These are phyloP conservation scores for Mycena kentingensis DNA, from an alignment of 768 basidiomycete species.

Conservation along the genomic window DNA sequence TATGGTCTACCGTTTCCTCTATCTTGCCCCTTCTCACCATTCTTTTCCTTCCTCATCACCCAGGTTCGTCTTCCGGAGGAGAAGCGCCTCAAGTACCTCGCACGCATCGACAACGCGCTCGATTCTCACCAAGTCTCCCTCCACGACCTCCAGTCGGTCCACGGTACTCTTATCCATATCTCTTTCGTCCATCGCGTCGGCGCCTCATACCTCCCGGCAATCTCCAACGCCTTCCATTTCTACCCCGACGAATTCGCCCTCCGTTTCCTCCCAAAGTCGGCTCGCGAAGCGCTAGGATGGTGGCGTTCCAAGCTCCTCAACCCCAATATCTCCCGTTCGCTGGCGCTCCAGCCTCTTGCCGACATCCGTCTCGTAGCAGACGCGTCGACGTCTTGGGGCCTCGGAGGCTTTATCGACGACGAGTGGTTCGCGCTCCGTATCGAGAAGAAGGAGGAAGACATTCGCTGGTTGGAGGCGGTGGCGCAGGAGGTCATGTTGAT, in stretches of 20 bases:
- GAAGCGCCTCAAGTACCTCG: slow-evolving; percentile 30
- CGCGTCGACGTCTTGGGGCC: slow-evolving; percentile 42
- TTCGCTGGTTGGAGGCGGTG: slow-evolving; percentile 28
- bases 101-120: slow-evolving; percentile 18
- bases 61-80: slow-evolving; percentile 29
- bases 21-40: too few relatives aligned
- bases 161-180: slow-evolving; percentile 35
- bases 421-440: slow-evolving; percentile 36
- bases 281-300: slow-evolving; percentile 35
- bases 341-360: slow-evolving; percentile 5
- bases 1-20: too few relatives aligned
- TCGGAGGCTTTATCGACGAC: slow-evolving; percentile 33
- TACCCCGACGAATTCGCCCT: slow-evolving; percentile 22
- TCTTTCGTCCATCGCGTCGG: slow-evolving; percentile 33
- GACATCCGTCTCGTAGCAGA: slow-evolving; percentile 35
- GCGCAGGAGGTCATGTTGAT: slow-evolving; percentile 25
- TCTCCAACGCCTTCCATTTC: slow-evolving; percentile 28
- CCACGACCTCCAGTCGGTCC: slow-evolving; percentile 23
- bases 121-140: slow-evolving; percentile 3
- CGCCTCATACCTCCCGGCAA: slow-evolving; percentile 25
- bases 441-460: too few relatives aligned
- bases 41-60: too few relatives aligned
- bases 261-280: slow-evolving; percentile 22
- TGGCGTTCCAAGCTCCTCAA: slow-evolving; percentile 26
- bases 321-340: slow-evolving; percentile 11